Base-by-base conservation (phyloP, 441 rosid genomes). In the Mallotus repandus region DNA sequence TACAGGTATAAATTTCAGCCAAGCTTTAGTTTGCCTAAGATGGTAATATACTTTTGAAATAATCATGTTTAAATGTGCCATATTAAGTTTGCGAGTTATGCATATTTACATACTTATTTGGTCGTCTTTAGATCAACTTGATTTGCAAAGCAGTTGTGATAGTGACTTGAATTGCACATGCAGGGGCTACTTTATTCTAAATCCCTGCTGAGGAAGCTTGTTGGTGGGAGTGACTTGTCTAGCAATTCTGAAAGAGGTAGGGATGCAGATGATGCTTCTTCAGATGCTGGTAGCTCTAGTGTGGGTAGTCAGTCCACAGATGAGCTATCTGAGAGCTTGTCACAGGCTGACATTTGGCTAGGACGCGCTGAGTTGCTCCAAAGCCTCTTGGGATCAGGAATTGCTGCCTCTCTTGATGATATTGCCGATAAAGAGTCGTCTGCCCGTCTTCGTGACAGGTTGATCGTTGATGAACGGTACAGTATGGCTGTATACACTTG, bases 401-500 rank as follows among this genome's bases (percentile, higher is more conserved):
- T 92, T 78, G 92, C 98, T 85, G 97, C 91, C 67, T 96, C 98
- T 56, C 93, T 93, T 84, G 93, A 92, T 74, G 98, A 96, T 86
- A 91, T 93, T 81, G 96, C 97, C 79, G 97, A 93, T 79, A 86
- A 85, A 80, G 87, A 89, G 69, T 93, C 99, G 69, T 96, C 99
- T 58, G 92, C 86, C 61, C 82, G 62, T 73, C 92, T 96, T 63
- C 86, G 98, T 75, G 93, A 93, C 82, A 90, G 99, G 83, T 79
- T 96, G 82, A 89, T 91, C 85, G 86, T 88, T 71, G 97, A 91
- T 73, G 99, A 96, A 81, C 91, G 89, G 74, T 96, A 96, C 75
- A 93, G 99, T 81, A 93, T 96, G 99, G 99, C 99, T 46, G 98
- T 96, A 21, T 93, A 96, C 82, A 96, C 97, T 73, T 89, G 97